Evolutionary conservation across 192 early-diverging fungal species (phyloP), one percentile per base, ranked within the genome.

Genomic region (Rhizophagus sp.): DNA sequence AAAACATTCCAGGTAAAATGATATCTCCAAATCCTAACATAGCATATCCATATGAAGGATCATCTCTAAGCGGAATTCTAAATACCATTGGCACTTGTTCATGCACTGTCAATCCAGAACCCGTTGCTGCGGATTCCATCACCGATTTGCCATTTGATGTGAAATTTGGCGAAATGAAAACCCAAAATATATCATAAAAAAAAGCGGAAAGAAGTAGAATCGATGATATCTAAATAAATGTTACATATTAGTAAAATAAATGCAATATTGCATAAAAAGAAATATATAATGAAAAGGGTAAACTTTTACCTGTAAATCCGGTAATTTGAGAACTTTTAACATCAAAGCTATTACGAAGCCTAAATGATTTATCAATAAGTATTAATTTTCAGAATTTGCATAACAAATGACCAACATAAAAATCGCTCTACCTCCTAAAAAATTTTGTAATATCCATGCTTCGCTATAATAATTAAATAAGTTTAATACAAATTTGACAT

Each of bases 11-110:
- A 47, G 84, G 84, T 19, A 85, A 66, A 30, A 83, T 80, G 30
- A 85, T 78, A 63, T 85, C 82, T 13, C 84, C 84, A 78, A 85
- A 85, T 27, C 84, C 84, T 12, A 85, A 69, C 78, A 85, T 85
- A 52, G 84, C 84, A 57, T 85, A 82, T 6, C 82, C 84, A 64
- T 68, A 62, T 15, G 24, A 22, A 13, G 61, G 74, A 17, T 64
- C 62, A 33, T 76, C 75, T n/a, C 33, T 36, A 36, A 50, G 22
- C 6, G 84, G 84, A n/a, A 85, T 78, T 10, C 84, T 75, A 67
- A 85, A 85, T 4, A 85, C 78, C 84, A 85, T 83, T 0, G 84
- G 84, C 5, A 85, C 79, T 9, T 79, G 81, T 34, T 85, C 84
- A 41, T 83, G 81, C 65, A 85, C 84, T 12, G 84, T 85, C 63